A percentile compares a stretch with the other conserved stretches of the same genome.
Evolutionary conservation across 2,329 filamentous ascomycete genomes (phyloP).

Genomic region (Coniochaeta sp.): DNA sequence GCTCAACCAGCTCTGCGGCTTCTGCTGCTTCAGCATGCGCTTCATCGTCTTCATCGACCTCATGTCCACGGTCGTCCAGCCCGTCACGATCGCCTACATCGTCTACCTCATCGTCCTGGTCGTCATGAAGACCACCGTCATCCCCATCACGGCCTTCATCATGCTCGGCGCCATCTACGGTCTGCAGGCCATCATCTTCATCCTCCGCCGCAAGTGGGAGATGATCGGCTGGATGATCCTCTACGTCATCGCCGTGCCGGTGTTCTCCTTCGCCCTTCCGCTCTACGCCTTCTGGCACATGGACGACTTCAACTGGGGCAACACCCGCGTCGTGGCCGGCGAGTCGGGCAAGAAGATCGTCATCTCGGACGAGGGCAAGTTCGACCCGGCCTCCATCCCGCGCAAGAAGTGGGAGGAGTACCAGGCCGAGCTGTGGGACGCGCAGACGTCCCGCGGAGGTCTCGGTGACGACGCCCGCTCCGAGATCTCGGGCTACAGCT

Average conservation of each 20-base stretch:
- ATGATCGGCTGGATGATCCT: conserved; percentile 99
- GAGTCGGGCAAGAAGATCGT: conserved; percentile 89
- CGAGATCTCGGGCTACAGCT: conserved; percentile 88
- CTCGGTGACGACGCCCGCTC: conserved; percentile 62
- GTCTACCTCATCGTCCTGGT: conserved; percentile 79
- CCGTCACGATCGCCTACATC: conserved; percentile 85
- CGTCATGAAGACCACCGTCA: conserved; percentile 48
- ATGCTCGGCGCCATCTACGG: conserved; percentile 94
- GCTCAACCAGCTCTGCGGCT: conserved; percentile 89
- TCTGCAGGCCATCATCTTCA: conserved; percentile 95
- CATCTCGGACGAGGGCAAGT: conserved; percentile 95
- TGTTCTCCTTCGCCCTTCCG: conserved; percentile 86
- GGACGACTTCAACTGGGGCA: conserved; percentile 99
- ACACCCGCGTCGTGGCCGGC: conserved; percentile 93
- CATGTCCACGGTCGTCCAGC: conserved; percentile 84
- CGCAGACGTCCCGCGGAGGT: conserved; percentile 61
- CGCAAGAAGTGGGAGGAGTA: conserved; percentile 99
- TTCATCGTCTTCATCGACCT: conserved; percentile 95
- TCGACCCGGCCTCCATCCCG: conserved; percentile 85
- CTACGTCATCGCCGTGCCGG: conserved; percentile 82
- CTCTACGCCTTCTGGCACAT: conserved; percentile 98
- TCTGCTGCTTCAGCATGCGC: conserved; percentile 99
- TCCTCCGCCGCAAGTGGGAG: conserved; percentile 93
- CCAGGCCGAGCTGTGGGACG: conserved; percentile 95
- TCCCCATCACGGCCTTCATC: conserved; percentile 83